A percentile compares a stretch with the other conserved stretches of the same genome.
Evolutionary conservation across 2,329 filamentous ascomycete species (phyloP).

Genomic region (Fusarium clavum): DNA sequence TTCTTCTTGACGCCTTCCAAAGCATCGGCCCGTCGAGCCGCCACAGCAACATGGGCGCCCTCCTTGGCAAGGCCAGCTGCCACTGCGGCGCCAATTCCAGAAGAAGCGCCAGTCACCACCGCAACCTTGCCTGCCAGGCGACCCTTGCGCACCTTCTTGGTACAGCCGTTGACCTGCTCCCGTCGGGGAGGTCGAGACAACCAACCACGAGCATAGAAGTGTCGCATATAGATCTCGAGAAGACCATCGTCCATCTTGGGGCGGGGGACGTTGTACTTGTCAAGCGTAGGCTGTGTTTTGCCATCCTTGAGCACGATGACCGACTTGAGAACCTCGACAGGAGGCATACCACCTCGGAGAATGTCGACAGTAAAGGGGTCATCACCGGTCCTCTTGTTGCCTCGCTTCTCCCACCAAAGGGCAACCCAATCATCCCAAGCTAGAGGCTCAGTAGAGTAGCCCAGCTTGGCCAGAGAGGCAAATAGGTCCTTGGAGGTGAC

Average conservation of each 20-base stretch:
- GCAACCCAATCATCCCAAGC: constrained; percentile 79
- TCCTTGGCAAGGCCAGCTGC: constrained; percentile 75
- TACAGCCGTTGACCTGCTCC: constrained; percentile 49
- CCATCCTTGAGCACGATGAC: constrained; percentile 81
- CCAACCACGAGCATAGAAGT: constrained; percentile 86
- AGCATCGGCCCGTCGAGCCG: constrained; percentile 75
- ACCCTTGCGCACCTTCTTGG: constrained; percentile 56
- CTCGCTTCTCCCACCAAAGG: constrained; percentile 78
- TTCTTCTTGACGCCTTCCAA: constrained; percentile 75
- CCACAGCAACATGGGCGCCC: constrained; percentile 78
- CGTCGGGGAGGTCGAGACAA: constrained; percentile 70
- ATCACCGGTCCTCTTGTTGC: constrained; percentile 71
- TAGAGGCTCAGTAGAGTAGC: constrained; percentile 75
- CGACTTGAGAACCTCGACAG: constrained; percentile 74
- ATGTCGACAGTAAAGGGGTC: constrained; percentile 83
- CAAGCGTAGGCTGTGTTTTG: constrained; percentile 71
- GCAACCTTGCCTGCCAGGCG: constrained; percentile 76
- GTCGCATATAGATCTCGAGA: constrained; percentile 81
- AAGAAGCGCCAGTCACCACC: constrained; percentile 82
- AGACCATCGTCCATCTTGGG: constrained; percentile 76
- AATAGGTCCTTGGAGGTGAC: constrained; percentile 76
- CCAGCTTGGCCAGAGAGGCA: constrained; percentile 70
- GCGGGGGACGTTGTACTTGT: constrained; percentile 65
- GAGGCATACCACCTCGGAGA: constrained; percentile 83
- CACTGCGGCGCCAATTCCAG: constrained; percentile 82